phyloP scores from a whole-genome alignment of 1,284 basidiomycete species.

The Apiotrichum gamsii region DNA sequence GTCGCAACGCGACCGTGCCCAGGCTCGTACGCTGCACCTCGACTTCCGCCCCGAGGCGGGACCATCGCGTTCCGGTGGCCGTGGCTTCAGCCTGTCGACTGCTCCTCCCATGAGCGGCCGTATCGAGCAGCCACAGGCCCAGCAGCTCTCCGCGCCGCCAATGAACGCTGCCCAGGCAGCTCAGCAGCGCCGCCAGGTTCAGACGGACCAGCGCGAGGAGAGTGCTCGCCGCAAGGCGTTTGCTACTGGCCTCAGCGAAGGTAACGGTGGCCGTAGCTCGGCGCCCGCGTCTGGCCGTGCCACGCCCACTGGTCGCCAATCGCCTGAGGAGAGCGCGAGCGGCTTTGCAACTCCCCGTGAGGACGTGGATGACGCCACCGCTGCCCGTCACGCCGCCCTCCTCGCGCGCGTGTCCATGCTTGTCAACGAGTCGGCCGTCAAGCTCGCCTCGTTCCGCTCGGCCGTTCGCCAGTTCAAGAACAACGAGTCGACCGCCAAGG shows the following conservation, averaged over 20 bases:
- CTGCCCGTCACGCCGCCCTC: slow-evolving; percentile 59
- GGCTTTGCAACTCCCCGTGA: slow-evolving; percentile 39
- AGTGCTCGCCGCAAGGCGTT: slow-evolving; percentile 52
- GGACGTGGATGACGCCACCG: slow-evolving; percentile 44
- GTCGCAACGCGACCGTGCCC: slow-evolving; percentile 67
- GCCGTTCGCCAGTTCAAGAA: slow-evolving; percentile 72
- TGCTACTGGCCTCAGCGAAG: slow-evolving; percentile 54
- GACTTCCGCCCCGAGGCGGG: slow-evolving; percentile 56
- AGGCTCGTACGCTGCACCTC: slow-evolving; percentile 69
- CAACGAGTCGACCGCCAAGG: slow-evolving; percentile 71
- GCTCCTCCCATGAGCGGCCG: background rate
- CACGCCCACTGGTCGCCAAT: slow-evolving; percentile 9
- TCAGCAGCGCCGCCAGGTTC: slow-evolving; percentile 34
- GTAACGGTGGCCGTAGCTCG: background rate
- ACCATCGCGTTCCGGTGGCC: slow-evolving; percentile 13
- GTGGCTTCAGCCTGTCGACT: slow-evolving; percentile 28
- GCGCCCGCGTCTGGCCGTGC: slow-evolving; percentile 6
- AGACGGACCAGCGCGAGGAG: slow-evolving; percentile 40
- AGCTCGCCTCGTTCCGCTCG: slow-evolving; percentile 68
- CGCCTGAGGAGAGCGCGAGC: slow-evolving; percentile 29
- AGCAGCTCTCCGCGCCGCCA: slow-evolving; percentile 31
- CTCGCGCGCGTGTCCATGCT: slow-evolving; percentile 62
- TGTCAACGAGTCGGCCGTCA: slow-evolving; percentile 64
- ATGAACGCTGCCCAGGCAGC: slow-evolving; percentile 39
- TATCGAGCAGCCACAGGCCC: slow-evolving; percentile 20